Evolutionary conservation across 305 asterid genomes (phyloP).

Genomic region (Solanum hybrid): DNA sequence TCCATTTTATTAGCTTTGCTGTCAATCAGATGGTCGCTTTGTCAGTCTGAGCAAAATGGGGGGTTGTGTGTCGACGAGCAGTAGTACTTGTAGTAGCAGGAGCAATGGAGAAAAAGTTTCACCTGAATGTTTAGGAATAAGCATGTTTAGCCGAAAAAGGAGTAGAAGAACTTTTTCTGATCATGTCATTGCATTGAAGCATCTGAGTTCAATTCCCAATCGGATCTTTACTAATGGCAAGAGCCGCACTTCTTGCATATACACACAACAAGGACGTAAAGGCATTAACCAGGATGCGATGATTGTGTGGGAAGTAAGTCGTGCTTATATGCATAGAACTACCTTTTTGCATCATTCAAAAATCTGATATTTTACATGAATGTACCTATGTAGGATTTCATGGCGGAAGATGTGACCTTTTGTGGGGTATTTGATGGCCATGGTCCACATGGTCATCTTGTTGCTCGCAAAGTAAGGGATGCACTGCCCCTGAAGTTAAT

Average conservation of each 20-base stretch:
- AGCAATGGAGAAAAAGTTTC: constrained; percentile 61
- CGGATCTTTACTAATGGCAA: constrained; percentile 72
- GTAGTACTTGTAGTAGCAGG: constrained; percentile 66
- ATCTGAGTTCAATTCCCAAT: constrained; percentile 65
- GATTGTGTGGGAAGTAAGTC: constrained; percentile 96
- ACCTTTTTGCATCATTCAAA: not conserved
- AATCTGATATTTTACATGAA: not conserved
- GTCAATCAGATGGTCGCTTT: constrained; percentile 34
- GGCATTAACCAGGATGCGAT: constrained; percentile 98
- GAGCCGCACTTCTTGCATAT: constrained; percentile 73
- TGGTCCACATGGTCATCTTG: constrained; percentile 92
- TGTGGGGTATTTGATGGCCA: constrained; percentile 97
- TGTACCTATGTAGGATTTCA: constrained; percentile 53
- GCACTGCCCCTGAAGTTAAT: constrained; percentile 61
- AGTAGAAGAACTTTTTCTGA: constrained; percentile 59
- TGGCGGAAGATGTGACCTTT: constrained; percentile 71
- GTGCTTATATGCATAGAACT: not conserved
- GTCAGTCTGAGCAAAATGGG: constrained; percentile 64
- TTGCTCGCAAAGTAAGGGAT: constrained; percentile 89
- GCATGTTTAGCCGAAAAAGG: constrained; percentile 47
- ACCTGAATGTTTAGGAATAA: constrained; percentile 53
- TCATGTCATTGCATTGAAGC: constrained; percentile 48
- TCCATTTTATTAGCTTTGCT: constrained; percentile 10
- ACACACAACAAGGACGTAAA: constrained; percentile 96
- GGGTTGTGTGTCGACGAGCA: constrained; percentile 73